These are phyloP conservation scores for Cotoneaster glaucophyllus DNA, from an alignment of 306 rosid genomes.

Conservation along the genomic window DNA sequence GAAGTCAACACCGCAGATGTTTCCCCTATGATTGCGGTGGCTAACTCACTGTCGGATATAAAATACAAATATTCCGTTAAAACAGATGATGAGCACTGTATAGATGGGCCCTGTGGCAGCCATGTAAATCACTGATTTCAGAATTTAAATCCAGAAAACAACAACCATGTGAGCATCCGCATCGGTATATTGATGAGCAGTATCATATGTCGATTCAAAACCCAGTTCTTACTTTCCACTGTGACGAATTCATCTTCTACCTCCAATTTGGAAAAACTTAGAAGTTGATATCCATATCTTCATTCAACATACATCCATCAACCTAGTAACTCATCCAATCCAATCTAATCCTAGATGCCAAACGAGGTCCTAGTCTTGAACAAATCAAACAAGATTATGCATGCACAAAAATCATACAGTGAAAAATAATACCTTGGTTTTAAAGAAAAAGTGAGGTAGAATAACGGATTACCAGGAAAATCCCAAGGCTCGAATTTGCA, in stretches of 20 bases:
- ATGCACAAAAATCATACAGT: background rate
- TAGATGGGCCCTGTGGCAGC: background rate
- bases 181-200: slow-evolving; percentile 71
- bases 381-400: background rate
- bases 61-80: background rate
- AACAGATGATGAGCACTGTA: background rate
- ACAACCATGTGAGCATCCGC: slow-evolving; percentile 77
- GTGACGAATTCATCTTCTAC: too few species aligned
- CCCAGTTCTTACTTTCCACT: too few species aligned
- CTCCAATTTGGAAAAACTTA: too few species aligned
- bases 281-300: too few species aligned
- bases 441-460: background rate
- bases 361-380: too few species aligned
- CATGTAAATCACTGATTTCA: background rate
- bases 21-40: slow-evolving; percentile 94
- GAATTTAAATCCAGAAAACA: background rate
- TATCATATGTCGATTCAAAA: slow-evolving; percentile 62
- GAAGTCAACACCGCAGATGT: slow-evolving; percentile 94
- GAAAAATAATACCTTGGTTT: background rate
- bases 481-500: slow-evolving; percentile 51
- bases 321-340: too few species aligned
- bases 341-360: too few species aligned
- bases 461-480: slow-evolving; percentile 24
- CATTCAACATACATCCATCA: too few species aligned
- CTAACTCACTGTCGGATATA: slow-evolving; percentile 80